A percentile compares a stretch with the other conserved stretches of the same genome.
Conservation (phyloP, 208 protist species). For the Trypanosoma congolense region DNA sequence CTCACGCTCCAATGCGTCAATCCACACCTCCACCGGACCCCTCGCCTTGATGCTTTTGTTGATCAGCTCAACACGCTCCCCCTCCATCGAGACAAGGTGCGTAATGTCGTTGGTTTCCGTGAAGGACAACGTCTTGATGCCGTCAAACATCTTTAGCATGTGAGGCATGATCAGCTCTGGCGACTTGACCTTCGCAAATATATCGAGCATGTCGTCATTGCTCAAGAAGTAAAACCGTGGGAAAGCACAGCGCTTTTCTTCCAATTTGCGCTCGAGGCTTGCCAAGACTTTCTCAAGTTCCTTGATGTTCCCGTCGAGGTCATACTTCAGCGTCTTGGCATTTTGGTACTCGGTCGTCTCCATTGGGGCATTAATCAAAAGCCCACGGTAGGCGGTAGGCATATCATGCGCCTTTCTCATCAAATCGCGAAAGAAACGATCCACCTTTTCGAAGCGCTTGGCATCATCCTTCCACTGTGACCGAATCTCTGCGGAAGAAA, state of each 20-base stretch:
- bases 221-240: constrained; percentile 98
- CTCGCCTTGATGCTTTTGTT: constrained; percentile 94
- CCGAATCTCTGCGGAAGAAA: constrained; percentile 93
- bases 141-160: constrained; percentile 98
- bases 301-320: constrained; percentile 89
- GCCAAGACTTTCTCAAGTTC: constrained; percentile 93
- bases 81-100: constrained; percentile 89
- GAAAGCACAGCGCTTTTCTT: constrained; percentile 95
- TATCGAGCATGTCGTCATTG: constrained; percentile 96
- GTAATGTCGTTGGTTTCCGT: constrained; percentile 85
- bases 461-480: constrained; percentile 95
- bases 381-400: constrained; percentile 82
- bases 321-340: constrained; percentile 68
- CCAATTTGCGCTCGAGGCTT: constrained; percentile 92
- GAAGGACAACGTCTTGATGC: constrained; percentile 87
- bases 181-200: constrained; percentile 97
- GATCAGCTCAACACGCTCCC: constrained; percentile 85
- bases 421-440: constrained; percentile 92
- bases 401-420: constrained; percentile 92
- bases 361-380: constrained; percentile 86
- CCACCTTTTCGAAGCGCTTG: constrained; percentile 92
- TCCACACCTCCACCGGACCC: constrained; percentile 94
- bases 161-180: constrained; percentile 96
- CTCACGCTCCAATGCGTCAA: constrained; percentile 91
- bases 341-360: constrained; percentile 38